phyloP scores from a whole-genome alignment of 1,284 basidiomycete species.

The Marasmius oreades region DNA sequence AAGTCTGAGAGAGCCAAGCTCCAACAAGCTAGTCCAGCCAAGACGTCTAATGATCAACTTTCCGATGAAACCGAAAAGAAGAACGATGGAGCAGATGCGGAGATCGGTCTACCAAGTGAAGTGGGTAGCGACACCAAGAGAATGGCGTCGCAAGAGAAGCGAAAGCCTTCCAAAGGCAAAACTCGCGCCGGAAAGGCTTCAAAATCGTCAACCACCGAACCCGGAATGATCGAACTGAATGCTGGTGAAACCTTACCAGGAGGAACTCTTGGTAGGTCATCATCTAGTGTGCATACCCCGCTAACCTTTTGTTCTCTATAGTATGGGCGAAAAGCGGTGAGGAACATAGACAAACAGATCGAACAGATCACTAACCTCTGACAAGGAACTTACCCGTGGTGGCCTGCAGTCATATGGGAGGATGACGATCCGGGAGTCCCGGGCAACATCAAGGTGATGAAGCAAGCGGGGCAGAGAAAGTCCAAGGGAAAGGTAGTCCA shows the following conservation, averaged over 20 bases:
- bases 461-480: constrained; percentile 24
- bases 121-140: constrained; percentile 1
- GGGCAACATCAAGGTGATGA: constrained; percentile 30
- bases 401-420: constrained; percentile 60
- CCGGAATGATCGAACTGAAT: constrained; percentile 16
- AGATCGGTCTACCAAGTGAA: neutral
- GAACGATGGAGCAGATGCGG: neutral
- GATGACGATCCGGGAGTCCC: constrained; percentile 52
- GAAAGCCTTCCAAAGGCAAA: neutral
- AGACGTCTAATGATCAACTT: neutral
- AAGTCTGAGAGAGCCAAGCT: constrained; percentile 36
- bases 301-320: constrained; percentile 18
- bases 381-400: constrained; percentile 60
- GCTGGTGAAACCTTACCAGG: constrained; percentile 35
- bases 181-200: neutral
- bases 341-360: neutral
- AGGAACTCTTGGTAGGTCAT: constrained; percentile 48
- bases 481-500: constrained; percentile 34
- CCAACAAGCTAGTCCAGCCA: neutral
- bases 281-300: neutral
- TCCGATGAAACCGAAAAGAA: neutral
- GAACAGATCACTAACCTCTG: constrained; percentile 1
- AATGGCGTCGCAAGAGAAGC: neutral
- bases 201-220: neutral
- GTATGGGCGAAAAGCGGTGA: constrained; percentile 67